Evolutionary conservation across 2,329 filamentous ascomycete genomes (phyloP), one percentile per base, ranked within the genome.

Genomic region (Fusarium equiseti): DNA sequence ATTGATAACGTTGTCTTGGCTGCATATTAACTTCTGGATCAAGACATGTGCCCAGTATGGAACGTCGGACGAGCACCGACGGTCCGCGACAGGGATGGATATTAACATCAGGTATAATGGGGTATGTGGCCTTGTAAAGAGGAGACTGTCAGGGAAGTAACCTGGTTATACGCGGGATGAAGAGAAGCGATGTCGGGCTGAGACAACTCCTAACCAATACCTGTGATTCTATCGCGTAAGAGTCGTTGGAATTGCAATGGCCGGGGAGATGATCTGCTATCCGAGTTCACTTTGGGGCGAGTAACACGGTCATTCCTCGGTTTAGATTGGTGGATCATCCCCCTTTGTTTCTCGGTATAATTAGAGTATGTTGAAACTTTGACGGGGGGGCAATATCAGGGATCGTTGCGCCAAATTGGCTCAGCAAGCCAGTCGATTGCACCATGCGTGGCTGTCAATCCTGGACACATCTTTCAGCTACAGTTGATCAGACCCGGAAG

Each of bases 41-140:
- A 63, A 50, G 49, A 54, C 63, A 73, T 67, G 52, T 62, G 53
- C 46, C 59, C 20, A 64, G 13, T 54, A 66, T 74, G 69, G 72
- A 64, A 58, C 72, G 31, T 76, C 72, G 74, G 70, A 54, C 46
- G 56, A 69, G 45, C 68, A 29, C 73, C 74, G 74, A 76, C 35
- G 72, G 59, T 43, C 74, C 74, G 74, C 59, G 32, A 50, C 40
- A 59, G 59, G 46, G 70, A 46, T 27, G 56, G 59, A 67, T 64
- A 29, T 54, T 38, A 49, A 24, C 35, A 38, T 38, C 35, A n/a
- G 35, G 35, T 38, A 38, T 38, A 38, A 38, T 38, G 35, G 35
- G 18, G 35, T n/a, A 38, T 38, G 60, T 68, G 68, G 61, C 66
- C 50, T 50, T 44, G 40, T 32, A 59, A 48, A 49, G 50, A 44